These are phyloP conservation scores for Stachybotrys echinatus DNA, from an alignment of 2,329 filamentous ascomycete genomes.

Conservation along the genomic window DNA sequence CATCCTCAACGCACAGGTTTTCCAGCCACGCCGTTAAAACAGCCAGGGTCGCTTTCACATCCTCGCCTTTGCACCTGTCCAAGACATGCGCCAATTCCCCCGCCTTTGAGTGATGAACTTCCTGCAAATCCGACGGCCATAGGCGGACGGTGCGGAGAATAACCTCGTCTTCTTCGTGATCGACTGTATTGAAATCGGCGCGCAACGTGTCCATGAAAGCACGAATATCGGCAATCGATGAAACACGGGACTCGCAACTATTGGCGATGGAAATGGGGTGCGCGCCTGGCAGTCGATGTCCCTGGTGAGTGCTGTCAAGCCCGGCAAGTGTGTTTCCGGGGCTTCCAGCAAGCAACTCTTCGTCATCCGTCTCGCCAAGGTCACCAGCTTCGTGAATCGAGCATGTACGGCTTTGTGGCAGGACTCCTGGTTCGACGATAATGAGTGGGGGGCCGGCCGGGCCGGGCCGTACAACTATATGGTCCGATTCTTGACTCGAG, in stretches of 20 bases:
- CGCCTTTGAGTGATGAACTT: not conserved
- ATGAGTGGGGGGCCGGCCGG: too few relatives aligned
- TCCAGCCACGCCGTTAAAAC: not conserved
- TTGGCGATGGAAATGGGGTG: not conserved
- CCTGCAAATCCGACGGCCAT: not conserved
- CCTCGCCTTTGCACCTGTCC: not conserved
- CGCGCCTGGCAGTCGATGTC: not conserved
- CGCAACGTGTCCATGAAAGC: not conserved
- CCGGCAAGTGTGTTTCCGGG: not conserved
- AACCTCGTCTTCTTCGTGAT: not conserved
- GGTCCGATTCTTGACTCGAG: not conserved
- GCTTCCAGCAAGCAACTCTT: not conserved
- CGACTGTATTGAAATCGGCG: not conserved
- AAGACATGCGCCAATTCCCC: not conserved
- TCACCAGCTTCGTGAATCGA: too few relatives aligned
- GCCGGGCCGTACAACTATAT: too few relatives aligned
- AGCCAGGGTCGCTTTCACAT: not conserved
- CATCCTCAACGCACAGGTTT: not conserved
- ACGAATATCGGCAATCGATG: not conserved
- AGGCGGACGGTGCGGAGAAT: not conserved
- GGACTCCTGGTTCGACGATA: too few relatives aligned
- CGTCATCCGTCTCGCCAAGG: not conserved
- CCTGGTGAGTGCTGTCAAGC: not conserved
- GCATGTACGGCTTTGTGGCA: too few relatives aligned
- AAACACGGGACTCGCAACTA: not conserved